These are phyloP conservation scores for Dictyostelium capitatum DNA, from an alignment of 78 protist species.

Conservation along the genomic window DNA sequence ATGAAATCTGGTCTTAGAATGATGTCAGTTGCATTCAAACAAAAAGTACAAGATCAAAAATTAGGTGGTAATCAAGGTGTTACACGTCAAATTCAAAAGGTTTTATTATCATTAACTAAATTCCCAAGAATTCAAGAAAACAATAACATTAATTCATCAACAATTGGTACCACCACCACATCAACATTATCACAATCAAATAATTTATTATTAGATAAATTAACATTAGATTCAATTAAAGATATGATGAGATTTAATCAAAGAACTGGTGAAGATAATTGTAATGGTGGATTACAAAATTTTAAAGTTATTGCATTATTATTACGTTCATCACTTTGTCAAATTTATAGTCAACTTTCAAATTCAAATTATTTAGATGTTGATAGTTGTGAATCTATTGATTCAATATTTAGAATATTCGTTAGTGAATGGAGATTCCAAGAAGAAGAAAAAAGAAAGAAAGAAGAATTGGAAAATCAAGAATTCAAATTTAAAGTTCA, in stretches of 20 bases:
- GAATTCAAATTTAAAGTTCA: conserved; percentile 63
- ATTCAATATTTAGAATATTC: conserved; percentile 74
- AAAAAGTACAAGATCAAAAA: neutral
- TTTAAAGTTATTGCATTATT: conserved; percentile 29
- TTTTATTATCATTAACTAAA: conserved; percentile 1
- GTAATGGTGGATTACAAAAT: conserved; percentile 11
- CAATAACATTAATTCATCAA: neutral
- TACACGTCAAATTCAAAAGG: conserved; percentile 43
- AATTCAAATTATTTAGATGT: conserved; percentile 14
- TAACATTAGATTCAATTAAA: conserved; percentile 18
- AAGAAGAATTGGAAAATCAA: conserved; percentile 52
- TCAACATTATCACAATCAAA: neutral
- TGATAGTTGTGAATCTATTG: conserved; percentile 11
- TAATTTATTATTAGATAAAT: conserved; percentile 10
- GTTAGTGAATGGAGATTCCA: conserved; percentile 60
- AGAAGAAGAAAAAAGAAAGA: conserved; percentile 50
- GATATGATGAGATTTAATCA: conserved; percentile 31
- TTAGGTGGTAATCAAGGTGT: neutral
- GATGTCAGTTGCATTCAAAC: conserved; percentile 55
- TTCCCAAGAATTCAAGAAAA: conserved; percentile 22
- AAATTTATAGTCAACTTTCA: conserved; percentile 22
- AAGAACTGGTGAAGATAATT: neutral
- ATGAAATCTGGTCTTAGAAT: conserved; percentile 75
- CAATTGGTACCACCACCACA: neutral
- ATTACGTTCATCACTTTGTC: conserved; percentile 32